These are phyloP conservation scores for Lipomyces mesembrius DNA, from an alignment of 805 yeast species.

Conservation along the genomic window DNA sequence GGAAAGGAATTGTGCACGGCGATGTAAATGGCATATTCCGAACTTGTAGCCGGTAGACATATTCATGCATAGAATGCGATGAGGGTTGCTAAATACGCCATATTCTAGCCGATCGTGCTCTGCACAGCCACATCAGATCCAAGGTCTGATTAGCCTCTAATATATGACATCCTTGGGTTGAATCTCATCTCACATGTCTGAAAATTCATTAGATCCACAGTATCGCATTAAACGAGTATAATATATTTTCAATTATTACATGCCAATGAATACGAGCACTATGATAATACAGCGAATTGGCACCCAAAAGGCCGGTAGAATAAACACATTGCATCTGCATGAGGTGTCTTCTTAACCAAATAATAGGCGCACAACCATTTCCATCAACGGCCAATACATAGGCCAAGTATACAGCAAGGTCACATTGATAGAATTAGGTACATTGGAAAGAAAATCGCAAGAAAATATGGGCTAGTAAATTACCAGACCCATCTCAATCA, in stretches of 20 bases:
- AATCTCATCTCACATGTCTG: too few species aligned
- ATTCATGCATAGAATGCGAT: too few species aligned
- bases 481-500: background rate
- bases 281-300: background rate
- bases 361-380: background rate
- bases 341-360: background rate
- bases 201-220: background rate
- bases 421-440: background rate
- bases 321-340: too few species aligned
- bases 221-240: background rate
- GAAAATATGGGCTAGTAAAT: background rate
- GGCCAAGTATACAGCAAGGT: background rate
- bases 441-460: background rate
- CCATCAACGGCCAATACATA: background rate
- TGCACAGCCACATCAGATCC: background rate
- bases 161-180: too few species aligned
- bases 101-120: background rate
- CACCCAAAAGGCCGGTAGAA: too few species aligned
- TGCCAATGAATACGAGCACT: background rate
- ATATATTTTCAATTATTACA: background rate
- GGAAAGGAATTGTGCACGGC: too few species aligned
- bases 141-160: too few species aligned
- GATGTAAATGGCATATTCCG: too few species aligned
- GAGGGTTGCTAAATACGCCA: too few species aligned
- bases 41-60: too few species aligned